phyloP scores from a whole-genome alignment of 352 stramenopile genomes.

The Elongisporangium anandrum region DNA sequence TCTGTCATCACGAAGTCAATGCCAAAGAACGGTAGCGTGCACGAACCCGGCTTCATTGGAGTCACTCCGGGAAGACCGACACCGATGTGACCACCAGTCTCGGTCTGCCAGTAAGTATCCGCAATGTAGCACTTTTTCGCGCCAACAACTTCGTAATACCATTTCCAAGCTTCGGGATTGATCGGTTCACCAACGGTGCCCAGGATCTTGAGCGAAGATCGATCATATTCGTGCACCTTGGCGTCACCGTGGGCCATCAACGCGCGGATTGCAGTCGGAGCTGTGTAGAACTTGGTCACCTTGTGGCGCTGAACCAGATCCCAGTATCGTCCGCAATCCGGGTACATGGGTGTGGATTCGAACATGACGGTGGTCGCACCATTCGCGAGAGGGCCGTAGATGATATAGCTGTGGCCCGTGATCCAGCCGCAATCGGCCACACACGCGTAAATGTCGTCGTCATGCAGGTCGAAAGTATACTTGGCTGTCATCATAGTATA shows the following conservation, averaged over 20 bases:
- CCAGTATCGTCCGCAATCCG: slow-evolving; percentile 94
- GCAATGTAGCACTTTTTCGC: slow-evolving; percentile 89
- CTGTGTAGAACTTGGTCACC: slow-evolving; percentile 95
- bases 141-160: slow-evolving; percentile 96
- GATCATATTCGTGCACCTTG: slow-evolving; percentile 92
- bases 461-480: slow-evolving; percentile 92
- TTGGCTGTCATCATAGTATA: slow-evolving; percentile 93
- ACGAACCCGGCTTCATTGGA: slow-evolving; percentile 90
- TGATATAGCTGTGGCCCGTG: slow-evolving; percentile 95
- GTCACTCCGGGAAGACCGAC: slow-evolving; percentile 92
- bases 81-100: slow-evolving; percentile 95
- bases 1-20: slow-evolving; percentile 90
- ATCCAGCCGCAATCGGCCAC: slow-evolving; percentile 97
- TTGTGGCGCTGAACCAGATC: slow-evolving; percentile 96
- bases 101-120: slow-evolving; percentile 98
- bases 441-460: slow-evolving; percentile 93
- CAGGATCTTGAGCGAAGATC: slow-evolving; percentile 91
- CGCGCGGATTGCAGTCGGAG: slow-evolving; percentile 95
- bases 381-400: slow-evolving; percentile 97
- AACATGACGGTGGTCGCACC: slow-evolving; percentile 98
- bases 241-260: slow-evolving; percentile 96
- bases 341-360: slow-evolving; percentile 97
- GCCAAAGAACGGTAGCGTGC: slow-evolving; percentile 95
- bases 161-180: slow-evolving; percentile 96
- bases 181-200: slow-evolving; percentile 98